Evolutionary conservation across 139 green algal species (phyloP).

Genomic region (Gonium pectorale): DNA sequence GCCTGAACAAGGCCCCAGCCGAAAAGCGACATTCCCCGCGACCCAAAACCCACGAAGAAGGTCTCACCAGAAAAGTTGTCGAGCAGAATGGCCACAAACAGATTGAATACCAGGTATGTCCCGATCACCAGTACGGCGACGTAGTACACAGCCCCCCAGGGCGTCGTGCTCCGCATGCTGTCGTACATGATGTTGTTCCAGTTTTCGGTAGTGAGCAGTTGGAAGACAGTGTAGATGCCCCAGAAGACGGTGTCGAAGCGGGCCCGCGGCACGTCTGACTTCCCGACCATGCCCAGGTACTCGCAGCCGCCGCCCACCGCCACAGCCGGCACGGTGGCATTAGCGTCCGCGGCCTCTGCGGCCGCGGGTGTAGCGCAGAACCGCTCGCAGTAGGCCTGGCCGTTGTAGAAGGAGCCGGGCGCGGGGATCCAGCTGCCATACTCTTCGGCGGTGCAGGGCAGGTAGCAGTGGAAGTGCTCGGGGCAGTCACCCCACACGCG

Average conservation of each 20-base stretch:
- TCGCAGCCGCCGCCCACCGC: slow-evolving; percentile 1
- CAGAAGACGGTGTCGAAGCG: slow-evolving; percentile 77
- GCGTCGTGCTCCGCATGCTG: slow-evolving; percentile 25
- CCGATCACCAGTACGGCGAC: slow-evolving; percentile 72
- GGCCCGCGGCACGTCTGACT: slow-evolving; percentile 52
- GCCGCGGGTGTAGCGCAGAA: slow-evolving; percentile 44
- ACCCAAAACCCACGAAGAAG: too few species aligned
- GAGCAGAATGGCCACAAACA: slow-evolving; percentile 85
- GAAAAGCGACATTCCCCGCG: too few species aligned
- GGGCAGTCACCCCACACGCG: slow-evolving; percentile 36
- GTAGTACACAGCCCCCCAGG: slow-evolving; percentile 64
- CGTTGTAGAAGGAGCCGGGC: slow-evolving; percentile 59
- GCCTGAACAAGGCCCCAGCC: too few species aligned
- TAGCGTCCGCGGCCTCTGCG: background rate
- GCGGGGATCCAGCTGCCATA: slow-evolving; percentile 11
- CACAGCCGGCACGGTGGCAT: background rate
- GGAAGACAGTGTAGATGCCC: slow-evolving; percentile 73
- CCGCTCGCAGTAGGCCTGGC: slow-evolving; percentile 59
- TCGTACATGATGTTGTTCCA: slow-evolving; percentile 38
- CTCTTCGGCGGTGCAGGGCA: background rate
- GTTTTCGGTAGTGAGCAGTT: slow-evolving; percentile 68
- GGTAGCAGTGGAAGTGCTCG: slow-evolving; percentile 43
- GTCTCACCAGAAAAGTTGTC: slow-evolving; percentile 55
- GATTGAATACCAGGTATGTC: slow-evolving; percentile 84
- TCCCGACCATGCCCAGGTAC: slow-evolving; percentile 61